Evolutionary conservation across 2,329 filamentous ascomycete genomes (phyloP).

Genomic region (Aspergillus amoenus): DNA sequence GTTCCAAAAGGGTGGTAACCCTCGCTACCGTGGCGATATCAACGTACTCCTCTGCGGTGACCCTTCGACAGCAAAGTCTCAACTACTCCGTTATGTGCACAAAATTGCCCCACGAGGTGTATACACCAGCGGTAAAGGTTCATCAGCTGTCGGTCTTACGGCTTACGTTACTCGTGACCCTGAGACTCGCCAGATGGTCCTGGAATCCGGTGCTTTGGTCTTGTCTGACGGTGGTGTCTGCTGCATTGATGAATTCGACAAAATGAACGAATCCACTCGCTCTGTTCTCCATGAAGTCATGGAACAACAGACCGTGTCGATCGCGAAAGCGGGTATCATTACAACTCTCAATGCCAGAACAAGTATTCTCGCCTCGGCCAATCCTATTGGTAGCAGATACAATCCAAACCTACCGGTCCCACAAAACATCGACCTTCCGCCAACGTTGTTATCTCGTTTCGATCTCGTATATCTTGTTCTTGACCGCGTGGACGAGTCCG

Average conservation of each 20-base stretch:
- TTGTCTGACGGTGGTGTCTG: constrained; percentile 73
- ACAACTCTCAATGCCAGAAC: constrained; percentile 92
- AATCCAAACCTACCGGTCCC: constrained; percentile 94
- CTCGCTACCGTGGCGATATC: constrained; percentile 95
- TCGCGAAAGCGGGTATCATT: constrained; percentile 76
- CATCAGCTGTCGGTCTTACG: constrained; percentile 72
- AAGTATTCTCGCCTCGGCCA: constrained; percentile 93
- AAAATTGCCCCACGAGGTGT: constrained; percentile 91
- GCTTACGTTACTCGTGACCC: constrained; percentile 76
- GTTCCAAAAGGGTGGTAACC: constrained; percentile 93
- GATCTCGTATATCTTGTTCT: constrained; percentile 96
- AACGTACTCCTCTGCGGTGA: constrained; percentile 96
- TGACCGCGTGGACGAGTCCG: constrained; percentile 87
- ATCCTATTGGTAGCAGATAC: constrained; percentile 97
- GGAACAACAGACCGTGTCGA: constrained; percentile 77
- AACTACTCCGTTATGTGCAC: constrained; percentile 91
- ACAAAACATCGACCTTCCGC: constrained; percentile 96
- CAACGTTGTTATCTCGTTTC: constrained; percentile 91
- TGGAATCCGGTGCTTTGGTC: constrained; percentile 72
- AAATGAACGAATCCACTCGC: constrained; percentile 73
- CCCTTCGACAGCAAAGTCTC: constrained; percentile 93
- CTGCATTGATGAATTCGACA: constrained; percentile 79
- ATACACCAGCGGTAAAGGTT: constrained; percentile 74
- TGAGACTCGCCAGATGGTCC: constrained; percentile 70
- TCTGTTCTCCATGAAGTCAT: constrained; percentile 78